These are phyloP conservation scores for Fusarium solani-melongenae DNA, from an alignment of 2,329 filamentous ascomycete species.

Conservation along the genomic window DNA sequence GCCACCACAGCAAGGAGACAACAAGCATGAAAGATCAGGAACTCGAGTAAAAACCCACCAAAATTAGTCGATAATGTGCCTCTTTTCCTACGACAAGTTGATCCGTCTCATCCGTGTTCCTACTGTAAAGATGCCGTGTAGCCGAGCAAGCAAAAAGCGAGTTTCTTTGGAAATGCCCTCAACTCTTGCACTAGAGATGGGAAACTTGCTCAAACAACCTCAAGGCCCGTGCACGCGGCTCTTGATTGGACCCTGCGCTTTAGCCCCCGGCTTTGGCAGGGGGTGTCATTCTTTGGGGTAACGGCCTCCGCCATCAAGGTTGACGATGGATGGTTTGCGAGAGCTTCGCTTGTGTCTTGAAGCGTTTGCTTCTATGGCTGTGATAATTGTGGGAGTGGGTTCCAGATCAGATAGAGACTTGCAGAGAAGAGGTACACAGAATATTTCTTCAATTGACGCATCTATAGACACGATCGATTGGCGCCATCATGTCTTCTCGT, in stretches of 20 bases:
- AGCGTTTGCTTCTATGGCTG: neutral
- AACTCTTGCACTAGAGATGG: neutral
- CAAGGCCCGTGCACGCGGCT: constrained; percentile 36
- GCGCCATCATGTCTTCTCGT: constrained; percentile 25
- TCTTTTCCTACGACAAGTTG: neutral
- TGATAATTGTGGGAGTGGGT: neutral
- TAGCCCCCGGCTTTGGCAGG: neutral
- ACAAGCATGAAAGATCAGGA: neutral
- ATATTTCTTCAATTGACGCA: neutral
- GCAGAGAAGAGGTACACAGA: neutral
- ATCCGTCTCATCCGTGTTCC: constrained; percentile 25
- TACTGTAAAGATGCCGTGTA: constrained; percentile 23
- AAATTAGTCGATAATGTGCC: neutral
- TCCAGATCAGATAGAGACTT: neutral
- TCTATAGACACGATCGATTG: neutral
- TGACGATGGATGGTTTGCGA: neutral
- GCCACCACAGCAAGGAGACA: neutral
- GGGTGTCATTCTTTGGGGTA: constrained; percentile 14
- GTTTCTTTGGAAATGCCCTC: constrained; percentile 2
- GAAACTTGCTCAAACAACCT: constrained; percentile 55
- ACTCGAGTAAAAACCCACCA: neutral
- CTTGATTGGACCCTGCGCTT: constrained; percentile 34
- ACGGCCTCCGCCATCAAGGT: constrained; percentile 20
- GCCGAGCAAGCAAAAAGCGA: constrained; percentile 1
- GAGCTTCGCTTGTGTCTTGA: neutral